Conservation (phyloP, 169 alveolate species). For the Eimeria sp. region DNA sequence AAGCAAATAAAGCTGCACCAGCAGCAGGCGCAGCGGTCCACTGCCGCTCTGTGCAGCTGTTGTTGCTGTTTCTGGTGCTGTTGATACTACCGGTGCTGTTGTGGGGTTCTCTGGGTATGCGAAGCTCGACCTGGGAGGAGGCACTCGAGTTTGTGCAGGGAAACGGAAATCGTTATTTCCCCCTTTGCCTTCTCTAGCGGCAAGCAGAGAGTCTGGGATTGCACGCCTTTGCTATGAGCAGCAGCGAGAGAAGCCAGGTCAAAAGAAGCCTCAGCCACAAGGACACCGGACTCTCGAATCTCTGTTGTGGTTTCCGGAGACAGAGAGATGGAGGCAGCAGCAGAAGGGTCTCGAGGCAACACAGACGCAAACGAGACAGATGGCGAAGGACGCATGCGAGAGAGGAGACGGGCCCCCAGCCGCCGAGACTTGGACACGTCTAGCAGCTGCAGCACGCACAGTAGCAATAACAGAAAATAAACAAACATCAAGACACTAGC, state of each 20-base stretch:
- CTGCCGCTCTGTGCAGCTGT: neutral
- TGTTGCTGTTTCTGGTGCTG: neutral
- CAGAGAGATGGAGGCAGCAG: constrained; percentile 23
- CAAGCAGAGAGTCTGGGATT: neutral
- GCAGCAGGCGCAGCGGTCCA: neutral
- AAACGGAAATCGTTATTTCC: neutral
- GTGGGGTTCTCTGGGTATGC: neutral
- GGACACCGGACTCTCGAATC: constrained; percentile 11
- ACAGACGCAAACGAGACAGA: constrained; percentile 28
- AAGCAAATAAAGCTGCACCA: neutral
- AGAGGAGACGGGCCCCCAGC: constrained; percentile 42
- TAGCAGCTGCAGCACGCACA: constrained; percentile 8
- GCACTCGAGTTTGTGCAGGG: constrained; percentile 18
- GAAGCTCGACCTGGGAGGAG: neutral
- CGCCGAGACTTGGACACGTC: constrained; percentile 37
- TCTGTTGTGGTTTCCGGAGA: constrained; percentile 25
- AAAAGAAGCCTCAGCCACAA: constrained; percentile 35
- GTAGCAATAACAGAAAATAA: neutral
- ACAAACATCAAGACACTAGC: neutral
- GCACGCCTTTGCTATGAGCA: constrained; percentile 23
- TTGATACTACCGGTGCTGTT: neutral
- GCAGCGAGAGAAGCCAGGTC: constrained; percentile 39
- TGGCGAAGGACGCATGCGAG: constrained; percentile 62
- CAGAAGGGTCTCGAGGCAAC: constrained; percentile 59
- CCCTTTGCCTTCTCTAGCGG: constrained; percentile 37